phyloP scores from a whole-genome alignment of 1,284 basidiomycete species.

The Golubevia sp. region DNA sequence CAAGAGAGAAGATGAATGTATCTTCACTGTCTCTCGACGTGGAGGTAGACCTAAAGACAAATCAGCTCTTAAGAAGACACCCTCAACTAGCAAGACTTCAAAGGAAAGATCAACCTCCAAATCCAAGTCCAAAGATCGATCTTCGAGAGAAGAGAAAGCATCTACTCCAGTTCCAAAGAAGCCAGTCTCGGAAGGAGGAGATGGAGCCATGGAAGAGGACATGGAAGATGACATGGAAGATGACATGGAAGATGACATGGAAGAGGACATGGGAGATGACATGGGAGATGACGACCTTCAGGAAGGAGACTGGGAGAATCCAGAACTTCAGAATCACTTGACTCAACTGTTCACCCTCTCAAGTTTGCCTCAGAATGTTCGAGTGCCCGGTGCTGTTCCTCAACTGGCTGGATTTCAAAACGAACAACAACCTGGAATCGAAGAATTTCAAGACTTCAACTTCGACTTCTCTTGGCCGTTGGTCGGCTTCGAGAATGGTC shows the following conservation, averaged over 20 bases:
- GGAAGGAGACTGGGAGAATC: too few species aligned
- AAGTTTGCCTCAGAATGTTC: constrained; percentile 36
- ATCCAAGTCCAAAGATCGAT: too few species aligned
- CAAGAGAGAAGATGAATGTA: constrained; percentile 37
- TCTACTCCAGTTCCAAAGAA: too few species aligned
- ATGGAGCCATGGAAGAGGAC: background rate
- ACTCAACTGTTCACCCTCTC: constrained; percentile 42
- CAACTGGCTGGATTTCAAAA: constrained; percentile 6
- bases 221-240: background rate
- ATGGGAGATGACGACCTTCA: too few species aligned
- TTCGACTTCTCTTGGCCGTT: too few species aligned
- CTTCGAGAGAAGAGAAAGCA: too few species aligned
- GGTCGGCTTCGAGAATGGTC: too few species aligned
- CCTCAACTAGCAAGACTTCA: background rate
- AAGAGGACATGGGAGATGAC: too few species aligned
- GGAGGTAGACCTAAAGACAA: constrained; percentile 53
- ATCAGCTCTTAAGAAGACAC: background rate
- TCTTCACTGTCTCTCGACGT: constrained; percentile 45
- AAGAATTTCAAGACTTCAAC: too few species aligned
- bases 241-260: constrained; percentile 8
- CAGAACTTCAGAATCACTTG: constrained; percentile 29
- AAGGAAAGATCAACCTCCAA: background rate
- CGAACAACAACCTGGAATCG: too few species aligned
- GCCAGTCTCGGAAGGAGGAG: too few species aligned
- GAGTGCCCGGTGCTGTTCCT: constrained; percentile 30